Base-by-base conservation (phyloP, 2,329 filamentous ascomycete genomes). In the Ilyonectria mors-panacis region DNA sequence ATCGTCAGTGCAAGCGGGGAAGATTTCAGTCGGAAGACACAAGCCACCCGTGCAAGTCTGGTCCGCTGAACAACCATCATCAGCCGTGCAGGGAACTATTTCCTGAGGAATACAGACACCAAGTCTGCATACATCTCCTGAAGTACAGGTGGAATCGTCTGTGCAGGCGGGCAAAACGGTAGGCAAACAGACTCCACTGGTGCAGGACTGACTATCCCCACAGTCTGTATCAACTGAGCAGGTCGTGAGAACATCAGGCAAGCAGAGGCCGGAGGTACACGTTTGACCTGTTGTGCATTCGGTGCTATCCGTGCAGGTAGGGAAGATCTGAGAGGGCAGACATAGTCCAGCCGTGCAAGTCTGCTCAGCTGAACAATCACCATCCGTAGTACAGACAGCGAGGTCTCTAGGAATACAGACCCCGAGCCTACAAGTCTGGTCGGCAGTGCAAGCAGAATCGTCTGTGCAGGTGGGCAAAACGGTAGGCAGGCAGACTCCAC, bases 401-500 rank as follows among this genome's bases (percentile, higher is more conserved):
- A 63, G 26, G 6, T 26, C 33, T 3, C 19, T 26, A 4, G 45
- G 42, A 10, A 63, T 6, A 42, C 60, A 63, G n/a, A 57, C 60
- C 6, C 60, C 60, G 1, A 63, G 44, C 13, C 44, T 42, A 21
- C 60, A 63, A 10, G 57, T 53, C 35, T 57, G 33, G 8, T 12
- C 30, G 6, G 53, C 45, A 8, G 12, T 57, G 4, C 61, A 64
- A 10, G 26, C 19, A 1, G 54, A 47, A 17, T 59, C 44, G 1
- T 17, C 39, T 12, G 48, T 30, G 9, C 61, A 64, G 15, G 55
- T 28, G 6, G 61, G 54, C 15, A 59, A 35, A 19, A 48, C 23
- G 1, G 57, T 33, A 17, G 57, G 63, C n/a, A 66, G 42, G 23
- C 63, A 61, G n/a, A 55, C 63, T 2, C 63, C 63, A 17, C 30